These are phyloP conservation scores for Gossypium gossypioides DNA, from an alignment of 441 rosid species.

Conservation along the genomic window DNA sequence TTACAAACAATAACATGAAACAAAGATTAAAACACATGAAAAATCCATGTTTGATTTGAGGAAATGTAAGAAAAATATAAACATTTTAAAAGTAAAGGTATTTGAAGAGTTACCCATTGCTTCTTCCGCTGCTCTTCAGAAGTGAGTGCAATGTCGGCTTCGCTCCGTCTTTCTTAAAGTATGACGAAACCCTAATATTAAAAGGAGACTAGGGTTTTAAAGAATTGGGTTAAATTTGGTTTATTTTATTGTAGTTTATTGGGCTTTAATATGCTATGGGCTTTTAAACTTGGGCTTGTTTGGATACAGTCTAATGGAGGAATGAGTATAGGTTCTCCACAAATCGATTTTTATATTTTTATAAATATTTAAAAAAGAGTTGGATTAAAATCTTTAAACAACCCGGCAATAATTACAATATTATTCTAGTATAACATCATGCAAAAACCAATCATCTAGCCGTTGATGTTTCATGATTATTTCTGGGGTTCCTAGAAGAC, in stretches of 20 bases:
- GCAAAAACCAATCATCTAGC: too few species aligned
- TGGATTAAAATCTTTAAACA: too few species aligned
- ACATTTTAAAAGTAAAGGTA: not conserved
- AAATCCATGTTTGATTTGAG: not conserved
- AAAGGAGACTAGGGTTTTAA: not conserved
- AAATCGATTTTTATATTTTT: too few species aligned
- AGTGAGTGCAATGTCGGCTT: not conserved
- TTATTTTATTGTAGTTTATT: not conserved
- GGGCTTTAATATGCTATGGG: not conserved
- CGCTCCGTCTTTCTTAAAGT: not conserved
- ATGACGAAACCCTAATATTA: not conserved
- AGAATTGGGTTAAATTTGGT: not conserved
- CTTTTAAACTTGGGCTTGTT: not conserved
- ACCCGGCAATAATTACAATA: too few species aligned
- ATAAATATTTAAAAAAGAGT: too few species aligned
- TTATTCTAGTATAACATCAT: too few species aligned
- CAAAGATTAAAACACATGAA: not conserved
- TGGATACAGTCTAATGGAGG: not conserved
- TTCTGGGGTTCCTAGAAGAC: too few species aligned
- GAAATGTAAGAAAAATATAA: not conserved
- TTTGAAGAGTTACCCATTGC: slow-evolving; percentile 3
- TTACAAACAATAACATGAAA: not conserved
- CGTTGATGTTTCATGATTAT: too few species aligned
- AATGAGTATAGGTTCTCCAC: not conserved
- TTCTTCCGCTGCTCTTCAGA: not conserved